These are phyloP conservation scores for Rhizopogon vinicolor DNA, from an alignment of 768 basidiomycete species.

Conservation along the genomic window DNA sequence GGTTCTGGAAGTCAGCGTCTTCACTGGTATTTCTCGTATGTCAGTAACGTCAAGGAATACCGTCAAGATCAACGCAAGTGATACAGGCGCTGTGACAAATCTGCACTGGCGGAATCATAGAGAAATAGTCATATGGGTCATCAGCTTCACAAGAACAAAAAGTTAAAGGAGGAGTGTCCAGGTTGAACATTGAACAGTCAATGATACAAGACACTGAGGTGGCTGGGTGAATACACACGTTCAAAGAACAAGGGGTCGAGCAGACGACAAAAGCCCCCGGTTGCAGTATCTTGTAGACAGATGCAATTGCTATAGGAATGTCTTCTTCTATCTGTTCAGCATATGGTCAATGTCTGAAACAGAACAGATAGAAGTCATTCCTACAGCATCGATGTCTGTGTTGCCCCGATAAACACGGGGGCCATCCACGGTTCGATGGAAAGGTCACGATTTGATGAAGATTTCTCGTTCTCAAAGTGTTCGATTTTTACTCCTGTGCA, in stretches of 20 bases:
- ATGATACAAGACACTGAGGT: no score
- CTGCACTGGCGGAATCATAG: no score
- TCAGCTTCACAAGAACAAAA: no score
- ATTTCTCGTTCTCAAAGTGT: slow-evolving; percentile 3
- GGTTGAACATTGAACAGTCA: no score
- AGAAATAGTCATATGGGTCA: no score
- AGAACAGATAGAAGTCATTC: no score
- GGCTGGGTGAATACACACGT: no score
- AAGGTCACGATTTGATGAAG: slow-evolving; percentile 10
- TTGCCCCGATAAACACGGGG: slow-evolving; percentile 5
- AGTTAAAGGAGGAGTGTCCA: no score
- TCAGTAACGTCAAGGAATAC: no score
- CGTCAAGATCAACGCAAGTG: no score
- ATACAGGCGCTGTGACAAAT: no score
- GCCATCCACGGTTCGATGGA: slow-evolving; percentile 8
- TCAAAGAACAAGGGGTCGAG: no score
- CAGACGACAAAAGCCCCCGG: slow-evolving; percentile 18
- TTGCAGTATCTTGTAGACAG: slow-evolving; percentile 19
- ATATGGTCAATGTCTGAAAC: neutral
- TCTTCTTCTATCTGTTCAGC: neutral
- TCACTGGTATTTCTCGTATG: neutral
- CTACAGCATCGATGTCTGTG: neutral
- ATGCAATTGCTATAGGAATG: slow-evolving; percentile 9
- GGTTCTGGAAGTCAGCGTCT: neutral
- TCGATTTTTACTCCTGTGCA: slow-evolving; percentile 9